Base-by-base conservation (phyloP, 2,329 filamentous ascomycete genomes). In the Fusarium sp. region DNA sequence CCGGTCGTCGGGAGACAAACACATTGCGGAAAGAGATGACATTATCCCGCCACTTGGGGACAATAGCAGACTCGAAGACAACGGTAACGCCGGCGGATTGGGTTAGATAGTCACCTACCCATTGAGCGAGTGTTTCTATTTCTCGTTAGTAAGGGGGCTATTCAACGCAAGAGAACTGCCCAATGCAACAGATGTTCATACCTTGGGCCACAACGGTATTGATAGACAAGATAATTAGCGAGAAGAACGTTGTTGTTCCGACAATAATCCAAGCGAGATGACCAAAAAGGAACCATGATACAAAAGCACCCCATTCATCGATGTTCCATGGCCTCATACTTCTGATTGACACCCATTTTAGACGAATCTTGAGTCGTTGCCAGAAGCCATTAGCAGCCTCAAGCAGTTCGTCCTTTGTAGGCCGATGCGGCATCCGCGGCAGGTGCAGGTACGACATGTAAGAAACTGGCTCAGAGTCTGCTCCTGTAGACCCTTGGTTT, bases 1-100 rank as follows among this genome's bases (percentile, higher is more conserved):
- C 95, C 4, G 96, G 96, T 50, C 96, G 86, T 63, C 95, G 88
- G 16, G 96, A 98, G 3, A 99, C 93, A 77, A 97, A 98, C 12
- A 99, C 96, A 76, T 98, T 98, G 75, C 93, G 91, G 82, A 99
- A 97, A 1, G 93, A 95, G 70, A 99, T 99, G 43, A 98, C 95
- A 32, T 95, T 95, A 76, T 96, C 92, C 67, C 90, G 91, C 96
- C 96, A 99, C 78, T 92, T 96, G 14, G 96, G 96, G 22, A 99
- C 96, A 75, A 99, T 97, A 24, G 96, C 96, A 42, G 94, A 98
- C 81, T 99, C 96, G 78, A 99, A 99, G 57, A 99, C 91, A 32
- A 99, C 93, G 42, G 94, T 96, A 50, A 98, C 86, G 8, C 96
- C 96, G 11, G 95, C 96, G 20, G 95, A 97, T 77, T 95, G 90